Evolutionary conservation across 768 basidiomycete genomes (phyloP), one percentile per base, ranked within the genome.

Genomic region (Wakefieldia striispora): DNA sequence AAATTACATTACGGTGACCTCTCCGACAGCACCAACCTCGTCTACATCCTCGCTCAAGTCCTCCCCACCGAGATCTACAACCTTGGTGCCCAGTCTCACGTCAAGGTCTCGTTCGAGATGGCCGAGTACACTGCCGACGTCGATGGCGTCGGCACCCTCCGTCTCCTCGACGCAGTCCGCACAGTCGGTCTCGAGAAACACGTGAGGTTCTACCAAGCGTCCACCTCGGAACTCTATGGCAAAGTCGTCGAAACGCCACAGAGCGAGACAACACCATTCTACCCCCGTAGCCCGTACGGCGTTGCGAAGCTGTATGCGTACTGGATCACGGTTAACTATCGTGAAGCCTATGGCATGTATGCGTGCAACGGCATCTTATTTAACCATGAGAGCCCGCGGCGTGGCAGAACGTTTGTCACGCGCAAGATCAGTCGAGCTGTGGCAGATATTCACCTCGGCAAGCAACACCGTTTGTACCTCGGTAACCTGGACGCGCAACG

Each of bases 71-170:
- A 98, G 72, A 86, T 98, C 53, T 98, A 97, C 82, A 98, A 97
- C 70, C 86, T 98, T 45, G 95, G 93, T 39, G 95, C 95, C 14
- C 95, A 98, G 70, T 93, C 91, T 37, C 95, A 98, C 74, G 95
- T 98, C 76, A 98, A 98, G 71, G 95, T 98, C 57, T 97, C 94
- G 23, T 98, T 98, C 69, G 95, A 97, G 71, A 95, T 98, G 92
- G 91, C 95, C 21, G 95, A 98, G 72, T 98, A 98, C 74, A 98
- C 95, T 0, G 94, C 91, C 43, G 95, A 98, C 63, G 95, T 98
- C 42, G 95, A 98, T 60, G 95, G 86, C 8, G 78, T 98, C 35
- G 95, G 95, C 46, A 98, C 95, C 6, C 82, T 98, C 41, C 91
- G 95, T 59, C 81, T 98, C 50, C 86, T 98, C 50, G 95, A 98